Percentiles rank a stretch among this genome's conserved stretches.
Evolutionary conservation across 2,329 filamentous ascomycete species (phyloP).

Genomic region (Aspergillus uvarum): DNA sequence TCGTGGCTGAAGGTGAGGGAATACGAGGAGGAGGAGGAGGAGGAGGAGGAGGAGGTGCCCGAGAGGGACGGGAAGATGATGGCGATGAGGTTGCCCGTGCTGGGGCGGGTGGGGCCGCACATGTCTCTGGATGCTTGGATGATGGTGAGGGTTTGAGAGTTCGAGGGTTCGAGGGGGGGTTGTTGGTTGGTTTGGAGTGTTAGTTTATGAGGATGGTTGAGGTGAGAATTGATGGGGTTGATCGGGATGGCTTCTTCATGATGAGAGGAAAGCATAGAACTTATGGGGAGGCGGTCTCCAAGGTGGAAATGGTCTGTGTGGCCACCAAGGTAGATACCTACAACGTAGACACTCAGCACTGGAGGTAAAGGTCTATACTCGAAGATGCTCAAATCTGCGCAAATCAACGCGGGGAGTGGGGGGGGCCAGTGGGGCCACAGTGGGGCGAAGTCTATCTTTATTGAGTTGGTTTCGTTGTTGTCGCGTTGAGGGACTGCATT

Average conservation of each 20-base stretch:
- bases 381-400: constrained; percentile 27
- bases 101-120: constrained; percentile 52
- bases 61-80: constrained; percentile 30
- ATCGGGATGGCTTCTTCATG: too few species aligned
- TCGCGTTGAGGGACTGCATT: too few species aligned
- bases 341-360: not conserved
- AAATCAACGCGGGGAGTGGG: constrained; percentile 10
- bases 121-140: constrained; percentile 41
- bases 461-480: not conserved
- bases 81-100: constrained; percentile 40
- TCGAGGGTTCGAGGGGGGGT: too few species aligned
- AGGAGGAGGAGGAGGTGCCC: not conserved
- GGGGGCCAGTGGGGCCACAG: not conserved
- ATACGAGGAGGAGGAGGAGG: constrained; percentile 24
- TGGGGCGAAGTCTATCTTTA: not conserved
- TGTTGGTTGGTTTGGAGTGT: too few species aligned
- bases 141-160: not conserved
- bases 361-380: not conserved
- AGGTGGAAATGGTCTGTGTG: not conserved
- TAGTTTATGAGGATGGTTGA: too few species aligned
- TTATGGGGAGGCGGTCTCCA: not conserved
- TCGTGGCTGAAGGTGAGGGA: constrained; percentile 32
- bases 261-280: too few species aligned
- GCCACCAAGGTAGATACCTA: constrained; percentile 15
- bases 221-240: not conserved